phyloP scores from a whole-genome alignment of 2,329 filamentous ascomycete genomes.

The Pestalotiopsis sp. region DNA sequence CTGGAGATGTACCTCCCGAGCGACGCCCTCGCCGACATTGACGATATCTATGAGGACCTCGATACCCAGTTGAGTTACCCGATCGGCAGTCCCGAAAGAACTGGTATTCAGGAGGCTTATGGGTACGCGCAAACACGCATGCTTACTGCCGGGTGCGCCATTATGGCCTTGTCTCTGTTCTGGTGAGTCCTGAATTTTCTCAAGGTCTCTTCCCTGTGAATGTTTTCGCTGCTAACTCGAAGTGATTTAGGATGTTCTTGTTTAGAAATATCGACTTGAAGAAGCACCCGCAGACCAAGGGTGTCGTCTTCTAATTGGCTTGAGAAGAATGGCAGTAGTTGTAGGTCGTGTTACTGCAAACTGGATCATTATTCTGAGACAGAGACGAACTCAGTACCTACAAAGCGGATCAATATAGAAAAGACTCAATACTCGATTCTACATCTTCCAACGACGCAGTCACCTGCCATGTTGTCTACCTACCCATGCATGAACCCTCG shows the following conservation, averaged over 20 bases:
- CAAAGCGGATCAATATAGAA: too few relatives aligned
- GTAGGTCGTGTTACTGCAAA: too few relatives aligned
- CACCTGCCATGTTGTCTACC: too few relatives aligned
- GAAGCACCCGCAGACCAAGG: background rate
- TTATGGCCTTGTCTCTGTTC: background rate
- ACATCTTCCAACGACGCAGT: too few relatives aligned
- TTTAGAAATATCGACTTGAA: background rate
- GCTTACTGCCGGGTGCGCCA: background rate
- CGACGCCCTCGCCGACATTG: slow-evolving; percentile 35
- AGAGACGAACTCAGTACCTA: too few relatives aligned
- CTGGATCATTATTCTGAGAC: too few relatives aligned
- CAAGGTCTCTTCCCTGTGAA: background rate
- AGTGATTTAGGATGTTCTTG: background rate
- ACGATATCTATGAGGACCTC: slow-evolving; percentile 50
- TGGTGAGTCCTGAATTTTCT: background rate
- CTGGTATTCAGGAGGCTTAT: slow-evolving; percentile 58
- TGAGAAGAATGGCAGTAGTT: background rate
- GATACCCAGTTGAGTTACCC: slow-evolving; percentile 48
- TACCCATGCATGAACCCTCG: too few relatives aligned
- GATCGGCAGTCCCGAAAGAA: slow-evolving; percentile 44
- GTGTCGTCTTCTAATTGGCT: background rate
- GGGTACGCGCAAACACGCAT: slow-evolving; percentile 42
- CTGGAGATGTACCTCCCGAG: slow-evolving; percentile 48
- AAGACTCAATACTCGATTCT: too few relatives aligned
- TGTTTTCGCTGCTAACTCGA: background rate